Base-by-base conservation (phyloP, 306 rosid species). In the Glycyrrhiza uralensis region DNA sequence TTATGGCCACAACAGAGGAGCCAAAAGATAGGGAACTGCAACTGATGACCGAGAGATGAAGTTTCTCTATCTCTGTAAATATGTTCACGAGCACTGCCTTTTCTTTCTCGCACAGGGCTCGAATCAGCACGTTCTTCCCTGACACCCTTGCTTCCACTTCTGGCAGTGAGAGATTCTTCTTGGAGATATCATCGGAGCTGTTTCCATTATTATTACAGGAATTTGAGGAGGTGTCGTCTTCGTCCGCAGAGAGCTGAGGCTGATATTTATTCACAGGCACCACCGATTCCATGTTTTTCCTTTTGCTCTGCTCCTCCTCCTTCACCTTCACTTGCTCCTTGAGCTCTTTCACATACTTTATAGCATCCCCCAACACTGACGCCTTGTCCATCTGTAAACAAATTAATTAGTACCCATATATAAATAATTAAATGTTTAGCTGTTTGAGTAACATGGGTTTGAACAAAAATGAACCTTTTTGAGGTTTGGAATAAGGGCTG, bases 401-500 rank as follows among this genome's bases (percentile, higher is more conserved):
- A 13, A 54, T 18, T 39, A 19, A 0, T 4, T 4, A 41, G 2
- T 22, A 33, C 36, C 59, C 12, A 3, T 50, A 28, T 8, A 20
- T 9, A 13, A n/a, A n/a, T n/a, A n/a, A n/a, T n/a, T 2, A 7
- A 7, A 18, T 18, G 30, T 18, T 14, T 51, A 24, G 2, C 6
- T 24, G 55, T 38, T 55, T 39, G n/a, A 39, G 22, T 10, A 38
- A 44, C 5, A 58, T 11, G 22, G 5, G 60, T 7, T 2, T 46
- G 1, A 45, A 17, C 23, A 3, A 54, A 57, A 33, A 1, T 41
- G 49, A 42, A 92, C 97, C 96, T 90, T 92, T 80, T 87, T 87
- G 7, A 87, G 83, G 47, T 84, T 80, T 11, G 97, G 97, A 69
- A 92, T 78, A 42, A 92, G 83, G 12, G 92, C 85, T 0, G 97